Evolutionary conservation across 176 grass and related monocot genomes (phyloP), one percentile per base, ranked within the genome.

Genomic region (Thinopyrum elongatum): DNA sequence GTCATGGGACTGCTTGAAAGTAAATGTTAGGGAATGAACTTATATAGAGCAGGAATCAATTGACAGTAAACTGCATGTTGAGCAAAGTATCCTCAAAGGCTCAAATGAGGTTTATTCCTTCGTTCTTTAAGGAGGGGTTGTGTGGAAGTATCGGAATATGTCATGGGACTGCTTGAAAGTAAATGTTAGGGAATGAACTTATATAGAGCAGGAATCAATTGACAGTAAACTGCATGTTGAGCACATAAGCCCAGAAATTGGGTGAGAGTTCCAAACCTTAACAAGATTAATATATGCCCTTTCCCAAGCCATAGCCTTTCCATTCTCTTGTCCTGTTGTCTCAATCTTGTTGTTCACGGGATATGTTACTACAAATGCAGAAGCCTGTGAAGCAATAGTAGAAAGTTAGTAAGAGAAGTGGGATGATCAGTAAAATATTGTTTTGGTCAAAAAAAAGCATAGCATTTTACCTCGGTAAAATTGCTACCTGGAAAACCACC

Each of bases 261-360:
- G 82, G 74, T 81, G 62, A 85, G 73, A 47, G 84, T 68, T 70
- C 4, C 30, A 4, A 84, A 98, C 97, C 93, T 95, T 92, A 41
- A 95, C 86, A 84, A 98, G 92, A 71, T 80, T 86, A 88, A 98
- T 88, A 86, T 94, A 95, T 65, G 90, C 93, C 64, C 93, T 89
- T 92, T 98, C 97, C 97, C 97, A 98, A 61, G 92, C 92, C 73
- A 95, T 83, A 49, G 97, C 94, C 82, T 87, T 94, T 83, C 72
- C 90, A 86, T 94, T 94, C 70, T 92, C 92, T 79, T 89, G 49
- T 34, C 94, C 90, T 84, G 86, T 90, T 77, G 88, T 86, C 51
- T 94, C 92, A 88, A 94, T 67, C 81, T 86, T 89, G 76, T 98
- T 98, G 81, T 98, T 95, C 91, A 98, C 97, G 41, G 94, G 97